Evolutionary conservation across 176 grass and related monocot species (phyloP).

Genomic region (Aegilops speltoides): DNA sequence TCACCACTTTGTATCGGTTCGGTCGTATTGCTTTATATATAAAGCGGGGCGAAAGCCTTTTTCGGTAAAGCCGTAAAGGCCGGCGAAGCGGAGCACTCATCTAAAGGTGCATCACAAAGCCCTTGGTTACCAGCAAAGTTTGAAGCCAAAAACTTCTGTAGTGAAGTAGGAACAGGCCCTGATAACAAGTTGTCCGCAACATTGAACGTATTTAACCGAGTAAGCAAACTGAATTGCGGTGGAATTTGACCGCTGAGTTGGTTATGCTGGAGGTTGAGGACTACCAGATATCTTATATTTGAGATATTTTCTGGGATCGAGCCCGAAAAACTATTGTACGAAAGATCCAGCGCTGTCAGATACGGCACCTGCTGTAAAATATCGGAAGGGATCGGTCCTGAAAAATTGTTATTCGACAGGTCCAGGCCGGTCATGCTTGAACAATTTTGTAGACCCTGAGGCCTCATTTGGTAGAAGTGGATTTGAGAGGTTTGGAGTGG

Average conservation of each 20-base stretch:
- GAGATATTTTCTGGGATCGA: slow-evolving; percentile 13
- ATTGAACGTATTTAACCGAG: too few relatives aligned
- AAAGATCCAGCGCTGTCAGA: slow-evolving; percentile 35
- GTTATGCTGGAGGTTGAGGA: slow-evolving; percentile 41
- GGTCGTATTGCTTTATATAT: too few relatives aligned
- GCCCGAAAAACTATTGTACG: slow-evolving; percentile 34
- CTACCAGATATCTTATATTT: slow-evolving; percentile 18
- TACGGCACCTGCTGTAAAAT: slow-evolving; percentile 20
- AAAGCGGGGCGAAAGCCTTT: too few relatives aligned
- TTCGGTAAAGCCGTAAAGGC: too few relatives aligned
- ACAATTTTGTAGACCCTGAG: slow-evolving; percentile 12
- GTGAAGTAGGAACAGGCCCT: not conserved
- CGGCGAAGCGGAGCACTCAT: too few relatives aligned
- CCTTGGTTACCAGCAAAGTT: not conserved
- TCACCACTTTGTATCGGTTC: too few relatives aligned
- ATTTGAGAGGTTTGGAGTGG: too few relatives aligned
- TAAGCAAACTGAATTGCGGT: too few relatives aligned
- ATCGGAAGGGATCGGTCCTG: slow-evolving; percentile 14
- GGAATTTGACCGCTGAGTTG: slow-evolving; percentile 20
- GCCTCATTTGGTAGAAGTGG: too few relatives aligned
- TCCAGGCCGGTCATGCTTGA: slow-evolving; percentile 18
- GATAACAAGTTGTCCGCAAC: too few relatives aligned
- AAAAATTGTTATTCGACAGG: slow-evolving; percentile 41
- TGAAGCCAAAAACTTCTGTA: not conserved
- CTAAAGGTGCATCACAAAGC: slow-evolving; percentile 5